phyloP scores from a whole-genome alignment of 108 stramenopile species.

The Cyclotella cryptica region DNA sequence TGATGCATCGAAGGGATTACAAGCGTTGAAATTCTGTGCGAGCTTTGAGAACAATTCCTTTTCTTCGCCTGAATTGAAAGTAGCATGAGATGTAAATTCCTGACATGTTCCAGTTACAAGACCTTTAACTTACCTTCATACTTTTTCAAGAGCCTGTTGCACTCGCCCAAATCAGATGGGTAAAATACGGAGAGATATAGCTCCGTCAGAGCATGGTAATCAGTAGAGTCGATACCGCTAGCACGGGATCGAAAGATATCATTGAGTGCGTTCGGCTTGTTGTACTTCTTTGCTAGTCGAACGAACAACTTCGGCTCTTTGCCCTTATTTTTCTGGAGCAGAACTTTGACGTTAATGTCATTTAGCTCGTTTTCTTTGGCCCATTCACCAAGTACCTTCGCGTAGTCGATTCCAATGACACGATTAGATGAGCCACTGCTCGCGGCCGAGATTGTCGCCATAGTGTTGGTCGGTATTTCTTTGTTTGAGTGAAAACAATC shows the following conservation, averaged over 20 bases:
- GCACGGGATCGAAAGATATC: slow-evolving; percentile 7
- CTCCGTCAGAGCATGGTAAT: slow-evolving; percentile 6
- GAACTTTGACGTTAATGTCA: neutral
- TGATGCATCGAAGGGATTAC: neutral
- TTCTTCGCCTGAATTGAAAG: neutral
- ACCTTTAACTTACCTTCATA: neutral
- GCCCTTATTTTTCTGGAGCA: slow-evolving; percentile 2
- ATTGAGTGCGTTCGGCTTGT: slow-evolving; percentile 26
- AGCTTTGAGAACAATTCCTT: slow-evolving; percentile 8
- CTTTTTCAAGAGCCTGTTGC: neutral
- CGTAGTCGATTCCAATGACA: slow-evolving; percentile 8
- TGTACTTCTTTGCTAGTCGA: slow-evolving; percentile 6
- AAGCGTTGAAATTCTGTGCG: slow-evolving; percentile 6
- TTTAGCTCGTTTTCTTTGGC: neutral
- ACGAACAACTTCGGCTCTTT: slow-evolving; percentile 16
- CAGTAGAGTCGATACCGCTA: neutral
- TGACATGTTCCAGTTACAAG: too few relatives aligned
- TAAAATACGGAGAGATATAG: slow-evolving; percentile 8
- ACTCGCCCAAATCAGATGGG: slow-evolving; percentile 1
- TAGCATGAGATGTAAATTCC: too few relatives aligned
- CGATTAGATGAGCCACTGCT: neutral
- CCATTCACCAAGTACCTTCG: slow-evolving; percentile 1
- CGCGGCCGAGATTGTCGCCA: neutral
- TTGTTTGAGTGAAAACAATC: neutral
- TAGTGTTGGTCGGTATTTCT: too few relatives aligned